Base-by-base conservation (phyloP, 164 flowering plant genomes). In the Vitis cinerea region DNA sequence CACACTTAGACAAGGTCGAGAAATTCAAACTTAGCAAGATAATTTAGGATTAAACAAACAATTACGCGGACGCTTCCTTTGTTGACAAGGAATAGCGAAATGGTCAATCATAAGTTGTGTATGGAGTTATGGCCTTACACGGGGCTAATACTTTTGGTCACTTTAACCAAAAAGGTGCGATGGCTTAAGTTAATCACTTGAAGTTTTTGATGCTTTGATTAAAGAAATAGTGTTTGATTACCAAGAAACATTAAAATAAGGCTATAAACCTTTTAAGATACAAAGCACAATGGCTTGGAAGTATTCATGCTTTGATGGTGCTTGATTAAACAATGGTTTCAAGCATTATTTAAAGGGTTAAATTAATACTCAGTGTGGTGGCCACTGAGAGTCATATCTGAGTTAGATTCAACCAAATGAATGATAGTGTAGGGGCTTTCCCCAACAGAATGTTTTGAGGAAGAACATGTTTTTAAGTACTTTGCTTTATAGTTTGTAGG, bases 401-500 rank as follows among this genome's bases (percentile, higher is more conserved):
- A 30, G 37, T 17, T 66, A 14, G 58, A n/a, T 73, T 67, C 59
- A 51, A 44, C 61, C 50, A 12, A 61, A 68, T 68, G 10, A 19
- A 64, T 65, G 13, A 69, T 69, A 29, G 2, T 75, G 77, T 55
- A 53, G 61, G 59, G 50, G 63, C 70, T 75, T 75, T 69, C 65
- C 29, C 77, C 70, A 75, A 61, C 77, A 15, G 17, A 8, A 55
- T 75, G 77, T 75, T 52, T 65, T 51, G 15, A 54, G 30, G 19
- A 67, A 37, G 54, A 48, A 61, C 54, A 13, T 50, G 8, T 52
- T n/a, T 23, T 68, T 23, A 10, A 4, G 3, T 8, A 4, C 15
- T n/a, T 59, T 59, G 27, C 64, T 49, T 66, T 71, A 15, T 23
- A 50, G 64, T 65, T 59, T 50, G 50, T 49, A 64, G 66, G 11